phyloP scores from a whole-genome alignment of 176 grass and related monocot genomes.

The Pontederia crassipes region DNA sequence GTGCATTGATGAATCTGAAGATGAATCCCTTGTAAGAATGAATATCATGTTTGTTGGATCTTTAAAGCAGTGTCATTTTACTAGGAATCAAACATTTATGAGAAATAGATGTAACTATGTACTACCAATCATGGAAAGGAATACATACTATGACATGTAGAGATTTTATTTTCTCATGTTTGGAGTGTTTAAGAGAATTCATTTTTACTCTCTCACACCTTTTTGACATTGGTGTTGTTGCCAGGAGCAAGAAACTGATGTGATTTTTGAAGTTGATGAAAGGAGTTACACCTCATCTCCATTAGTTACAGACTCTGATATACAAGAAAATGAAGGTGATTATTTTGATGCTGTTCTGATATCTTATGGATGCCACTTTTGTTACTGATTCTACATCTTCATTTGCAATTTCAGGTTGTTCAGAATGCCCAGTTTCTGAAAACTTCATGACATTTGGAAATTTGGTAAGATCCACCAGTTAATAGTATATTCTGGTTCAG shows the following conservation, averaged over 20 bases:
- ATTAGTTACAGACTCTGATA: slow-evolving; percentile 20
- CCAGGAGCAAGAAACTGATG: slow-evolving; percentile 21
- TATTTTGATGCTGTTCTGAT: slow-evolving; percentile 3
- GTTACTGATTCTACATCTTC: background rate
- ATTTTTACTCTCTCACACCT: background rate
- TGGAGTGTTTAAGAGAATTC: too few relatives aligned
- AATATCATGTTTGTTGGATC: slow-evolving; percentile 22
- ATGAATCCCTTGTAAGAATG: slow-evolving; percentile 10
- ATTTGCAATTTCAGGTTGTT: background rate
- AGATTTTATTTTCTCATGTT: too few relatives aligned
- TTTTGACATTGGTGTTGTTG: background rate
- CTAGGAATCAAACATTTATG: slow-evolving; percentile 28
- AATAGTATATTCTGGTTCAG: too few relatives aligned
- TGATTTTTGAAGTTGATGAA: slow-evolving; percentile 25
- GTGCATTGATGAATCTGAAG: slow-evolving; percentile 28
- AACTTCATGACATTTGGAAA: too few relatives aligned
- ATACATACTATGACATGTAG: too few relatives aligned
- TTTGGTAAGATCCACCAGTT: too few relatives aligned
- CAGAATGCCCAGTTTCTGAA: too few relatives aligned
- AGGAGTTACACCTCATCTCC: slow-evolving; percentile 16
- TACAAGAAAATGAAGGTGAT: slow-evolving; percentile 24
- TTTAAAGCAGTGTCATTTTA: slow-evolving; percentile 15
- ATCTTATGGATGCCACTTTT: too few relatives aligned
- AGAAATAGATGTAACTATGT: background rate
- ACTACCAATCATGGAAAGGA: too few relatives aligned